phyloP scores from a whole-genome alignment of 2,329 filamentous ascomycete genomes.

The Colletotrichum shisoi region DNA sequence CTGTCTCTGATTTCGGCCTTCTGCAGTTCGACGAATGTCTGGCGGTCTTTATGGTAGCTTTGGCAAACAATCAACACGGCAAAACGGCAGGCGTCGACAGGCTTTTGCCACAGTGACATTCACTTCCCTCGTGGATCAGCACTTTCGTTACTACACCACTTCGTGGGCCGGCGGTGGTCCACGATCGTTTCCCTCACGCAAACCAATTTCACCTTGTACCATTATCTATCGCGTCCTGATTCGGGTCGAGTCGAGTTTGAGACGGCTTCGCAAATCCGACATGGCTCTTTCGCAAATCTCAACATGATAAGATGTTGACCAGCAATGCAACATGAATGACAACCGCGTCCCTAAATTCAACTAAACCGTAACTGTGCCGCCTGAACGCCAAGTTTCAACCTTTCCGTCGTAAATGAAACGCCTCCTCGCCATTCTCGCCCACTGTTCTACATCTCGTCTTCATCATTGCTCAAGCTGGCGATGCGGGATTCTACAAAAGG shows the following conservation, averaged over 20 bases:
- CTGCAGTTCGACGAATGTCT: slow-evolving; percentile 30
- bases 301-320: slow-evolving; percentile 41
- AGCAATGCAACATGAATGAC: slow-evolving; percentile 41
- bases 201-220: slow-evolving; percentile 40
- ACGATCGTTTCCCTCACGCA: slow-evolving; percentile 36
- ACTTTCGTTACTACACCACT: slow-evolving; percentile 40
- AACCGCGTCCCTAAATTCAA: slow-evolving; percentile 37
- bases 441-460: slow-evolving; percentile 17
- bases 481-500: slow-evolving; percentile 4
- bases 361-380: slow-evolving; percentile 41
- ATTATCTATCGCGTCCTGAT: slow-evolving; percentile 40
- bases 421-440: slow-evolving; percentile 30
- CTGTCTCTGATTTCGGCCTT: slow-evolving; percentile 12
- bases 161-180: slow-evolving; percentile 30
- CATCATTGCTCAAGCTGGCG: slow-evolving; percentile 18
- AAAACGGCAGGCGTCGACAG: slow-evolving; percentile 39
- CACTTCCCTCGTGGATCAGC: slow-evolving; percentile 39
- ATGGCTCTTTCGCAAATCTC: slow-evolving; percentile 39
- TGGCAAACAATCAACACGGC: slow-evolving; percentile 41
- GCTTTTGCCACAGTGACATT: slow-evolving; percentile 38
- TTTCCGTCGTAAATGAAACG: slow-evolving; percentile 37
- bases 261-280: slow-evolving; percentile 39
- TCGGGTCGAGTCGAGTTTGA: slow-evolving; percentile 38
- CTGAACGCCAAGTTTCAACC: slow-evolving; percentile 36
- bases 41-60: slow-evolving; percentile 40